Evolutionary conservation across 2,329 filamentous ascomycete species (phyloP), one percentile per base, ranked within the genome.

Genomic region (Verticillium albo-atrum): DNA sequence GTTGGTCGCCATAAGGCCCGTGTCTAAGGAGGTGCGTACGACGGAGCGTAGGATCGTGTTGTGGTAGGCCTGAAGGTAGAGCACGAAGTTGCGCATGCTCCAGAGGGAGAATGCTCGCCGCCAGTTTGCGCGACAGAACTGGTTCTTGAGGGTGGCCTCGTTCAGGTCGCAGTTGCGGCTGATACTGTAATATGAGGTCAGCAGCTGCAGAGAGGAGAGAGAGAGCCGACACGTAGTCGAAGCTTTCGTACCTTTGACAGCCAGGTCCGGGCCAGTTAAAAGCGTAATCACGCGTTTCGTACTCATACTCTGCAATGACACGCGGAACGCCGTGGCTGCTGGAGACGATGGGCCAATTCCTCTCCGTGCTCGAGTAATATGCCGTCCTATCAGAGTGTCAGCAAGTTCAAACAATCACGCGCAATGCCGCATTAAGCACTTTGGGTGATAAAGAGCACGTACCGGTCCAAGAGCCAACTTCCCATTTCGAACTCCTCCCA

Each of bases 91-190:
- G 30, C 50, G 58, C 54, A 57, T 57, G 47, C 42, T 17, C 42
- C 37, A 60, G 54, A 60, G 58, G 28, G 54, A n/a, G 32, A 60
- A 60, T 10, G 58, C 42, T 23, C 54, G 27, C 17, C 42, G 28
- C 20, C 42, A 51, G 35, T 15, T 47, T 20, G n/a, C 17, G 9
- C n/a, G 12, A 4, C 17, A 14, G 20, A 3, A n/a, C 25, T 47
- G 1, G 14, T 32, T 23, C 50, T 20, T 7, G 23, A 14, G 10
- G 23, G 20, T 17, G 4, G 37, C 15, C 37, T n/a, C 23, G 9
- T 17, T n/a, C 9, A 23, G 37, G 9, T 2, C 15, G n/a, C 17
- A 47, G n/a, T 47, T 7, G n/a, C 15, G 37, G 37, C 9, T 7
- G 10, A n/a, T 47, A 14, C 23, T 47, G 37, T 23, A n/a, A n/a